These are phyloP conservation scores for Aspergillus sp. DNA, from an alignment of 2,329 filamentous ascomycete genomes.

Conservation along the genomic window DNA sequence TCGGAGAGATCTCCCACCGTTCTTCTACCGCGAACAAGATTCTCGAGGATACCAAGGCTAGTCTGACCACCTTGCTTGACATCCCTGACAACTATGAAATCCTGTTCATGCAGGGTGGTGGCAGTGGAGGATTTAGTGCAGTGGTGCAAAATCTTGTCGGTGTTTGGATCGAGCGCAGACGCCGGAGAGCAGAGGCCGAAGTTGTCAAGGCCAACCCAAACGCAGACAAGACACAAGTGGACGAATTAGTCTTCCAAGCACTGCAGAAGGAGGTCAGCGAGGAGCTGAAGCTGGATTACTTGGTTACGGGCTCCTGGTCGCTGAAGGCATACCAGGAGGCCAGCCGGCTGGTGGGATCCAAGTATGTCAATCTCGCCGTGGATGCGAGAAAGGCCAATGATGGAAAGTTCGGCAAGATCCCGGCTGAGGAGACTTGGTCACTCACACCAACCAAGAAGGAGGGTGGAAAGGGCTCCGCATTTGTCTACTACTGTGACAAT, in stretches of 20 bases:
- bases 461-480: conserved; percentile 48
- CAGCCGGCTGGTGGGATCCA: conserved; percentile 66
- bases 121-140: conserved; percentile 79
- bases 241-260: conserved; percentile 54
- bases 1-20: conserved; percentile 88
- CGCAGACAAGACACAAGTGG: conserved; percentile 49
- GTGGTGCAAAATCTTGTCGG: conserved; percentile 78
- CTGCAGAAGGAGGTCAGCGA: conserved; percentile 61
- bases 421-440: conserved; percentile 70
- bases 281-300: conserved; percentile 78
- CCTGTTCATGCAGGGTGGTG: conserved; percentile 69
- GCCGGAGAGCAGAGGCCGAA: conserved; percentile 55
- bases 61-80: conserved; percentile 69
- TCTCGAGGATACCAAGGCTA: conserved; percentile 71
- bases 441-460: conserved; percentile 60
- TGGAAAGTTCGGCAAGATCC: conserved; percentile 83
- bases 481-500: conserved; percentile 90
- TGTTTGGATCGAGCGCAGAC: conserved; percentile 71
- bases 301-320: conserved; percentile 88
- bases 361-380: conserved; percentile 71
- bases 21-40: conserved; percentile 73
- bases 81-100: conserved; percentile 85
- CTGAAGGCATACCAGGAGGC: conserved; percentile 85
- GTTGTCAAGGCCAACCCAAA: conserved; percentile 37
- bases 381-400: conserved; percentile 61